Evolutionary conservation across 805 yeast species (phyloP).

Genomic region (Saturnispora gosingensis): DNA sequence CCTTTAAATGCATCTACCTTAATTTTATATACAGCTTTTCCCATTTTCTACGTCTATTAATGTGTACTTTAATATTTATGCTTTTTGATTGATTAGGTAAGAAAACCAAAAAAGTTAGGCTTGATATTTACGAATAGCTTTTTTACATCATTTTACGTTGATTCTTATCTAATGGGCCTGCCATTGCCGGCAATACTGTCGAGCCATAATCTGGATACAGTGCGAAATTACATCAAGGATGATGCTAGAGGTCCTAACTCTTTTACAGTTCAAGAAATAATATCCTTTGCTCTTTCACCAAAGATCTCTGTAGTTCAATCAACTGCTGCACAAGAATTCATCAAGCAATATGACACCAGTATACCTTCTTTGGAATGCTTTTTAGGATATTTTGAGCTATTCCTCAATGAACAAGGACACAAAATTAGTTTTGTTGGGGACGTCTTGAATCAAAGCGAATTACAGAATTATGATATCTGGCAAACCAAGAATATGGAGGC

Average conservation of each 20-base stretch:
- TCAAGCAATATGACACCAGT: neutral
- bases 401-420: neutral
- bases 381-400: conserved; percentile 20
- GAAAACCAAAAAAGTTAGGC: neutral
- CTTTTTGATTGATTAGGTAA: neutral
- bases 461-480: neutral
- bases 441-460: neutral
- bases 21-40: neutral
- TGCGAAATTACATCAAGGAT: conserved; percentile 11
- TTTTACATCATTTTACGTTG: neutral
- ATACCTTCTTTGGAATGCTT: conserved; percentile 17
- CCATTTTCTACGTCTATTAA: neutral
- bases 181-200: neutral
- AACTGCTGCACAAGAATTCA: conserved; percentile 14
- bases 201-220: neutral
- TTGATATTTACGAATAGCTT: neutral
- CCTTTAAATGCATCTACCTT: neutral
- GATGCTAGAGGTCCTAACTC: conserved; percentile 25
- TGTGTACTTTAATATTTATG: neutral
- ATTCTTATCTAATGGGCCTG: neutral
- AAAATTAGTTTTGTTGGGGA: conserved; percentile 10
- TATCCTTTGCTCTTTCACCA: conserved; percentile 25
- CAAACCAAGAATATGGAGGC: neutral
- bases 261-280: conserved; percentile 20
- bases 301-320: conserved; percentile 26